Conservation (phyloP, 2,329 filamentous ascomycete species). For the Aspergillus sp. region DNA sequence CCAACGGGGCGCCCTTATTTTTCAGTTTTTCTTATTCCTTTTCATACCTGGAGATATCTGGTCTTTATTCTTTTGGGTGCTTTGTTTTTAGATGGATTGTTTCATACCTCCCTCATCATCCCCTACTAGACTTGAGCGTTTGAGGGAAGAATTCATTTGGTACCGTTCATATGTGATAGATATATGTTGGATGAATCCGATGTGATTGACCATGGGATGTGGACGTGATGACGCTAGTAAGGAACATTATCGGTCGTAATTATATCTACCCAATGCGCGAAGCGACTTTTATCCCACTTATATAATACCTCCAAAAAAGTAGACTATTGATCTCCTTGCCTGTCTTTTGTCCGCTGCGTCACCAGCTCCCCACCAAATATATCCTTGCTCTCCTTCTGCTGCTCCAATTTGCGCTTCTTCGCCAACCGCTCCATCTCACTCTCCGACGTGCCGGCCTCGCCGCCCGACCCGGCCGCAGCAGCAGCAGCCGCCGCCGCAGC, state of each 20-base stretch:
- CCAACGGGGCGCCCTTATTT: neutral
- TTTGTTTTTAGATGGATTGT: conserved; percentile 22
- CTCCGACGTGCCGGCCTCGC: conserved; percentile 29
- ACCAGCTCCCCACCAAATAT: conserved; percentile 40
- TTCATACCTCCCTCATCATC: conserved; percentile 20
- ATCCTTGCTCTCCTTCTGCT: conserved; percentile 24
- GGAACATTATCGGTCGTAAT: too few relatives aligned
- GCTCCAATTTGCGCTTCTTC: conserved; percentile 42
- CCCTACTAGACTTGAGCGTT: conserved; percentile 20
- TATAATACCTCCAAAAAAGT: too few relatives aligned
- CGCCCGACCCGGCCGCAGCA: conserved; percentile 11
- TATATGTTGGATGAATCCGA: neutral
- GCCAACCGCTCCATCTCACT: conserved; percentile 37
- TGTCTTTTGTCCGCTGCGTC: conserved; percentile 30
- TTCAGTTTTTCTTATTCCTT: neutral
- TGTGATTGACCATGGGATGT: conserved; percentile 4
- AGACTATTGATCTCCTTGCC: neutral
- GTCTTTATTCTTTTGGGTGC: conserved; percentile 19
- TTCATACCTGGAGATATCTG: conserved; percentile 19
- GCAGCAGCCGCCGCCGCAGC: conserved; percentile 26
- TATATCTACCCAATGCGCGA: too few relatives aligned
- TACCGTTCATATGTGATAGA: conserved; percentile 1
- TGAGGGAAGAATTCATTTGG: conserved; percentile 18
- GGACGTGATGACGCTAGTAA: neutral
- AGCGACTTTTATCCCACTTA: too few relatives aligned